phyloP scores from a whole-genome alignment of 306 rosid genomes.

The Inga laurina region DNA sequence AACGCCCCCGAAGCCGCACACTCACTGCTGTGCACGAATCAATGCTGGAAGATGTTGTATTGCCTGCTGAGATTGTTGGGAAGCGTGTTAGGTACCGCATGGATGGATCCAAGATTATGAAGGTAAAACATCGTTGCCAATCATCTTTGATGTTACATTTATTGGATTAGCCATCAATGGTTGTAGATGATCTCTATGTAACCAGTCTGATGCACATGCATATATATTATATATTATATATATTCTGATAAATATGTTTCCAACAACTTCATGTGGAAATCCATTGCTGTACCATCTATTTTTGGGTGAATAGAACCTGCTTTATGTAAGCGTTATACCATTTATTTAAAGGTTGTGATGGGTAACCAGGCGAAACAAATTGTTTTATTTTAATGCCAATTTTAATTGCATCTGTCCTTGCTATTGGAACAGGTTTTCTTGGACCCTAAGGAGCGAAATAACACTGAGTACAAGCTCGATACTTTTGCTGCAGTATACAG shows the following conservation, averaged over 20 bases:
- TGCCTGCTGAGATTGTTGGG: constrained; percentile 95
- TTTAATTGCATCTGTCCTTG: background rate
- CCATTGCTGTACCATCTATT: background rate
- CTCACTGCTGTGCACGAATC: constrained; percentile 95
- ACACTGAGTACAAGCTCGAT: constrained; percentile 90
- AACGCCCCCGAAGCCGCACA: constrained; percentile 82
- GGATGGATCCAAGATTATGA: constrained; percentile 88
- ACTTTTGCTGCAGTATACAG: constrained; percentile 82
- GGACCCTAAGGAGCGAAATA: constrained; percentile 89
- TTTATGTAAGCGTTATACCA: background rate
- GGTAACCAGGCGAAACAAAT: background rate
- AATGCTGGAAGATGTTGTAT: constrained; percentile 77
- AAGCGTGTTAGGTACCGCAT: constrained; percentile 69
- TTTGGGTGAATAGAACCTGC: background rate
- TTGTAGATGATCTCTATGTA: background rate
- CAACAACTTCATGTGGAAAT: background rate
- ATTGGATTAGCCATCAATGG: background rate
- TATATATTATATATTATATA: background rate
- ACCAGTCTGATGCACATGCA: background rate
- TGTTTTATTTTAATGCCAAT: background rate
- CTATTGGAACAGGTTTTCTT: constrained; percentile 59
- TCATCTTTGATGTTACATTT: background rate
- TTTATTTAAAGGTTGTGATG: background rate
- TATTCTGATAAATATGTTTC: background rate
- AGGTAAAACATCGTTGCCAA: constrained; percentile 44